Percentiles rank a stretch among this genome's conserved stretches.
Conservation (phyloP, 73 alveolate genomes). For the Symbiodinium pilosum region DNA sequence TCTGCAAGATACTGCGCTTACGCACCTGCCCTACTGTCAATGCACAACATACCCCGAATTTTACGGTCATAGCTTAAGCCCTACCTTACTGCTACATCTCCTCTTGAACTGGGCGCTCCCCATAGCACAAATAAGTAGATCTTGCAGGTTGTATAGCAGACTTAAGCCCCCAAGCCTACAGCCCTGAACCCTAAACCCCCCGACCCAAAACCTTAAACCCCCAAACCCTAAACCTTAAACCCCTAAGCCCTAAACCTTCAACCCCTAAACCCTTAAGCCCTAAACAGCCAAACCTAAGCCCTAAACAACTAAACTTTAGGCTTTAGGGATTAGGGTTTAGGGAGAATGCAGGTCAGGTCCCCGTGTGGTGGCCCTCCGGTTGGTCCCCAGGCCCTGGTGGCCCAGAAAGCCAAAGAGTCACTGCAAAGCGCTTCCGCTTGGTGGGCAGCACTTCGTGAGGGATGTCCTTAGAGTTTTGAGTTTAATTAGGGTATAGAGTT, state of each 20-base stretch:
- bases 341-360: background rate
- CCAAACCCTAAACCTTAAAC: background rate
- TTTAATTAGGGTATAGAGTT: background rate
- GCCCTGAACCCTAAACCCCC: background rate
- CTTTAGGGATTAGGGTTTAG: too few species aligned
- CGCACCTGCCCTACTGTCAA: too few species aligned
- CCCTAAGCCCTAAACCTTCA: background rate
- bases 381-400: conserved; percentile 93
- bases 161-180: background rate
- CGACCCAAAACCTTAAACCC: background rate
- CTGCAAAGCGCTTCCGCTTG: conserved; percentile 90
- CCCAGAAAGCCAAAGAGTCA: conserved; percentile 90
- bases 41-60: too few species aligned
- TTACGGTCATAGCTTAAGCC: too few species aligned
- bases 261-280: background rate
- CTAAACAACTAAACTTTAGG: background rate
- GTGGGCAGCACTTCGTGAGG: conserved; percentile 83
- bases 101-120: too few species aligned
- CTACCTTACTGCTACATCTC: too few species aligned
- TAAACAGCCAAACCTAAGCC: background rate
- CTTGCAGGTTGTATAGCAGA: too few species aligned
- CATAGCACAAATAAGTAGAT: too few species aligned
- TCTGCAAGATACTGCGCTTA: too few species aligned
- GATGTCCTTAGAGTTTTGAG: conserved; percentile 1
- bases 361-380: conserved; percentile 14